Evolutionary conservation across 108 stramenopile species (phyloP).

Genomic region (Nitzschia palea): DNA sequence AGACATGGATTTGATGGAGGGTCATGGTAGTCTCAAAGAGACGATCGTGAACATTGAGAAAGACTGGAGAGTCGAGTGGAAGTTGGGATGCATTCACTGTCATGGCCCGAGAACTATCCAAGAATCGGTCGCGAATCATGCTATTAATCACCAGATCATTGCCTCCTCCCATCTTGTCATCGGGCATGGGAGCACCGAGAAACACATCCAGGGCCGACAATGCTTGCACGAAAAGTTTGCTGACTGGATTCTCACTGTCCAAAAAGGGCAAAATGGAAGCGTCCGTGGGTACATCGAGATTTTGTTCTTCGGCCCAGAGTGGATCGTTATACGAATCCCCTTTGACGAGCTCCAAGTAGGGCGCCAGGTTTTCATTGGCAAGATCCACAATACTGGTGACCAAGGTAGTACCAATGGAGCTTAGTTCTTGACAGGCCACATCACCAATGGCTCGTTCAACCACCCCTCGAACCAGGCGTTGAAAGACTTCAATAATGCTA

Average conservation of each 20-base stretch:
- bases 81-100: conserved; percentile 38
- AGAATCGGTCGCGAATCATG: conserved; percentile 44
- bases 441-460: conserved; percentile 43
- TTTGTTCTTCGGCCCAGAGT: conserved; percentile 26
- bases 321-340: conserved; percentile 20
- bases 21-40: conserved; percentile 64
- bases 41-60: conserved; percentile 62
- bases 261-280: conserved; percentile 16
- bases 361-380: conserved; percentile 26
- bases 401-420: conserved; percentile 25
- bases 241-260: conserved; percentile 16
- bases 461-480: conserved; percentile 39
- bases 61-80: conserved; percentile 17
- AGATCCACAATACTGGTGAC: conserved; percentile 25
- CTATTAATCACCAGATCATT: conserved; percentile 50
- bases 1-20: conserved; percentile 41
- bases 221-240: conserved; percentile 15
- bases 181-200: conserved; percentile 8
- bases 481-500: conserved; percentile 49
- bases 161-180: not conserved
- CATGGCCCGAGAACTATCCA: conserved; percentile 44
- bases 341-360: conserved; percentile 16
- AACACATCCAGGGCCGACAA: conserved; percentile 13
- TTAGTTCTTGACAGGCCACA: conserved; percentile 53
- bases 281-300: conserved; percentile 15